Evolutionary conservation across 257 asterid genomes (phyloP).

Genomic region (Capsicum chinense): DNA sequence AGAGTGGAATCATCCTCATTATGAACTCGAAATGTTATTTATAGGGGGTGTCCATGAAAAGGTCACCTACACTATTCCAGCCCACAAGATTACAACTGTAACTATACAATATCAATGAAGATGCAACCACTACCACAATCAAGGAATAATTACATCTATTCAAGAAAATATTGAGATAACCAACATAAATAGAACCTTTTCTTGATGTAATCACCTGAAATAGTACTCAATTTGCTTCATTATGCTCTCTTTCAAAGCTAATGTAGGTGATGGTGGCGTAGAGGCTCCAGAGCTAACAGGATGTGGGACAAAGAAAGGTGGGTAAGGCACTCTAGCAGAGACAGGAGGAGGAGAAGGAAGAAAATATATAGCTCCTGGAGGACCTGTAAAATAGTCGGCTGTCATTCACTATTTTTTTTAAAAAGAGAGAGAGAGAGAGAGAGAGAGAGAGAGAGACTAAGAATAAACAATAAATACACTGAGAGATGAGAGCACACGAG

Average conservation of each 20-base stretch:
- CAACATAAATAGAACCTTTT: constrained; percentile 9
- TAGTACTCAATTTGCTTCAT: constrained; percentile 89
- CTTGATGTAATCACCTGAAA: constrained; percentile 67
- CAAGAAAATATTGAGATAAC: constrained; percentile 4
- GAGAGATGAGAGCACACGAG: constrained; percentile 18
- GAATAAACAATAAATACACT: neutral
- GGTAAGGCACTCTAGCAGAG: constrained; percentile 64
- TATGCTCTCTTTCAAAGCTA: constrained; percentile 57
- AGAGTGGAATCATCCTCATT: neutral
- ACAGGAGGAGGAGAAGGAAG: constrained; percentile 69
- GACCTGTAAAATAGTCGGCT: constrained; percentile 55
- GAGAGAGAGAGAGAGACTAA: neutral
- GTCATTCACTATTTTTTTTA: constrained; percentile 7
- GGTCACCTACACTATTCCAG: neutral
- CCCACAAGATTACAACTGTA: constrained; percentile 19
- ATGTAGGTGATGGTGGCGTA: constrained; percentile 51
- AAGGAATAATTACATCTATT: neutral
- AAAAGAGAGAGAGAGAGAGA: neutral
- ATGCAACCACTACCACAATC: neutral
- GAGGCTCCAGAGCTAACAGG: constrained; percentile 64
- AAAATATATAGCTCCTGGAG: constrained; percentile 63
- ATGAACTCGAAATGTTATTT: constrained; percentile 15
- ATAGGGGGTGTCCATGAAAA: constrained; percentile 20
- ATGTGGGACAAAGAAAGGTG: constrained; percentile 61
- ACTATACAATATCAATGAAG: neutral